phyloP scores from a whole-genome alignment of 2,329 filamentous ascomycete genomes.

The Alternaria gansuensis region DNA sequence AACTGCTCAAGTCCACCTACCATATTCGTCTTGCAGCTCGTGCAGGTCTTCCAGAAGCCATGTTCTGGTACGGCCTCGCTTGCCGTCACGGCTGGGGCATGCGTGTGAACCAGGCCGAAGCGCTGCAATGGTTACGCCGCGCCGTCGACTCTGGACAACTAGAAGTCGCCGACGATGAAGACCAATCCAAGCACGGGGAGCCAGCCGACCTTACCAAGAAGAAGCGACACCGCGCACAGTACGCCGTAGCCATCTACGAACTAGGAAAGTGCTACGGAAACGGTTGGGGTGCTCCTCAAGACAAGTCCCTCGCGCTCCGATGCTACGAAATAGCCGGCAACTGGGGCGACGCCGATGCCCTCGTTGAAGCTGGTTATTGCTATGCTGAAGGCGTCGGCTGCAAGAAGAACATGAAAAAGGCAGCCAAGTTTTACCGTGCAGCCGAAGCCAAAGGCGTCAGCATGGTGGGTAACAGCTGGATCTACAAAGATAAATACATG shows the following conservation, averaged over 20 bases:
- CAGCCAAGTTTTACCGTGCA: conserved; percentile 86
- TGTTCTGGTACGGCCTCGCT: conserved; percentile 94
- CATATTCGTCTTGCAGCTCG: conserved; percentile 89
- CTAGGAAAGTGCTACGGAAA: conserved; percentile 97
- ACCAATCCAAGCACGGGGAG: conserved; percentile 68
- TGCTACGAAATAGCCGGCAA: conserved; percentile 96
- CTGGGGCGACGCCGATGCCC: conserved; percentile 94
- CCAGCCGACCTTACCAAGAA: conserved; percentile 72
- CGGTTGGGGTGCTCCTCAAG: conserved; percentile 95
- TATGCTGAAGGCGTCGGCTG: conserved; percentile 93
- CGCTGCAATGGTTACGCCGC: conserved; percentile 89
- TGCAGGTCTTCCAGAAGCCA: conserved; percentile 86
- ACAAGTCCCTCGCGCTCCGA: conserved; percentile 83
- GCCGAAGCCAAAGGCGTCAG: conserved; percentile 94
- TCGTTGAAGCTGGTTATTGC: conserved; percentile 94
- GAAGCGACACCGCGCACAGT: conserved; percentile 88
- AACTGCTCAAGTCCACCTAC: conserved; percentile 92
- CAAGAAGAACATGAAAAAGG: conserved; percentile 96
- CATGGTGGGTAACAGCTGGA: conserved; percentile 99
- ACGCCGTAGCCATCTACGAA: conserved; percentile 95
- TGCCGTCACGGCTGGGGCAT: conserved; percentile 98
- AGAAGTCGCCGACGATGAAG: conserved; percentile 84
- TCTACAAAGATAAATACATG: conserved; percentile 93
- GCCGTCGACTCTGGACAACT: conserved; percentile 84
- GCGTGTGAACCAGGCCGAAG: conserved; percentile 88